phyloP scores from a whole-genome alignment of 208 protist genomes.

The Leishmania turanica region DNA sequence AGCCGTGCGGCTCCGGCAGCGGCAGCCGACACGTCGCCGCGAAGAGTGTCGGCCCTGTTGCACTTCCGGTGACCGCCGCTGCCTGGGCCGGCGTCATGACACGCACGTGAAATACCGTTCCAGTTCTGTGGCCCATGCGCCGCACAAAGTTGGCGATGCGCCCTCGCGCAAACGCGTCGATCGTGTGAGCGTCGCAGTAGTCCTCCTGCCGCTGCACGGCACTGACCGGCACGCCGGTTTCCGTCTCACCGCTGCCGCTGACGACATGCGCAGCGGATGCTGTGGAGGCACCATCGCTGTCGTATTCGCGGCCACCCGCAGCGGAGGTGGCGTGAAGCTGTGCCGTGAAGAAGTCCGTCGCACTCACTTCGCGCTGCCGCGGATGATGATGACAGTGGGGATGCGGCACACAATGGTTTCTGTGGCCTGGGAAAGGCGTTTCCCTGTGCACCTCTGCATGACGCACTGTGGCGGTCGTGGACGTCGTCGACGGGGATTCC shows the following conservation, averaged over 20 bases:
- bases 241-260: background rate
- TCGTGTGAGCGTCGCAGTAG: constrained; percentile 38
- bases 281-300: background rate
- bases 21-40: constrained; percentile 43
- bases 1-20: constrained; percentile 63
- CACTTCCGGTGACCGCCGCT: background rate
- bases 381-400: background rate
- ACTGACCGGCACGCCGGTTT: background rate
- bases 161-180: constrained; percentile 74
- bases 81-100: constrained; percentile 21
- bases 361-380: background rate
- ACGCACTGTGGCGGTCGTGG: background rate
- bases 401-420: background rate
- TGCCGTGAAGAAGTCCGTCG: background rate
- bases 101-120: constrained; percentile 48
- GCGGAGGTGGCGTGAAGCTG: background rate
- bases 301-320: background rate
- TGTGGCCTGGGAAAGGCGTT: too few species aligned
- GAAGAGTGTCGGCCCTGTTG: constrained; percentile 35
- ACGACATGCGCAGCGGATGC: background rate
- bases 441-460: background rate
- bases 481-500: background rate
- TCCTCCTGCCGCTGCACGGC: background rate
- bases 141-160: constrained; percentile 77
- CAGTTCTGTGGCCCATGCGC: constrained; percentile 45